These are phyloP conservation scores for Actinomucor elegans DNA, from an alignment of 371 early-diverging fungal genomes.

Conservation along the genomic window DNA sequence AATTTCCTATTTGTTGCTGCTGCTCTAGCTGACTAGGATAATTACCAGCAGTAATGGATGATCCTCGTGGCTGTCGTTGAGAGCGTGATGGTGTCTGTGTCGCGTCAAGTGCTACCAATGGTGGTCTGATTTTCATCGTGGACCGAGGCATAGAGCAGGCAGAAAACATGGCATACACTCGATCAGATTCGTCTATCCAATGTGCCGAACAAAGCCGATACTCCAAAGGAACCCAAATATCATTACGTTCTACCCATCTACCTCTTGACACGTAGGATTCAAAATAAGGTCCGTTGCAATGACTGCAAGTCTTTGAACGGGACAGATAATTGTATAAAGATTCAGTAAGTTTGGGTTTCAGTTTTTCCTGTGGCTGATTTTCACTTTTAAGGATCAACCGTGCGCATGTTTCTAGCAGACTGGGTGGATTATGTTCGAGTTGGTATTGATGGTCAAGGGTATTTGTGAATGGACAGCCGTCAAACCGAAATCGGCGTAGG, in stretches of 20 bases:
- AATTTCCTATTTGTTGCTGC: neutral
- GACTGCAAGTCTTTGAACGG: conserved; percentile 68
- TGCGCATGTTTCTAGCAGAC: conserved; percentile 74
- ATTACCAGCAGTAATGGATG: neutral
- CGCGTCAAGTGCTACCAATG: neutral
- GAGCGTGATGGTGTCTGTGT: neutral
- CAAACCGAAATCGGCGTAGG: conserved; percentile 56
- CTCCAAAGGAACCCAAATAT: conserved; percentile 60
- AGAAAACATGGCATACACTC: conserved; percentile 43
- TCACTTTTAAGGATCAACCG: conserved; percentile 54
- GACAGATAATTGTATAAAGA: conserved; percentile 61
- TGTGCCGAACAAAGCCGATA: conserved; percentile 78
- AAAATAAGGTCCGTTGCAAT: conserved; percentile 88
- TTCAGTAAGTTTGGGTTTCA: conserved; percentile 17
- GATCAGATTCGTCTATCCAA: conserved; percentile 72
- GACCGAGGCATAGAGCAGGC: neutral
- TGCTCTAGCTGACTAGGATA: neutral
- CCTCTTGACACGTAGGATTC: conserved; percentile 61
- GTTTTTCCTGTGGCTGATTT: neutral
- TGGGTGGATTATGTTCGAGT: conserved; percentile 44
- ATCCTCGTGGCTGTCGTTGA: neutral
- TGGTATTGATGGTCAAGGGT: conserved; percentile 7
- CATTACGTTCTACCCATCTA: conserved; percentile 61
- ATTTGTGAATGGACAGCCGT: conserved; percentile 44
- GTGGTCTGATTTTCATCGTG: neutral